Conservation (phyloP, 768 basidiomycete species). For the Pulveroboletus ravenelii region DNA sequence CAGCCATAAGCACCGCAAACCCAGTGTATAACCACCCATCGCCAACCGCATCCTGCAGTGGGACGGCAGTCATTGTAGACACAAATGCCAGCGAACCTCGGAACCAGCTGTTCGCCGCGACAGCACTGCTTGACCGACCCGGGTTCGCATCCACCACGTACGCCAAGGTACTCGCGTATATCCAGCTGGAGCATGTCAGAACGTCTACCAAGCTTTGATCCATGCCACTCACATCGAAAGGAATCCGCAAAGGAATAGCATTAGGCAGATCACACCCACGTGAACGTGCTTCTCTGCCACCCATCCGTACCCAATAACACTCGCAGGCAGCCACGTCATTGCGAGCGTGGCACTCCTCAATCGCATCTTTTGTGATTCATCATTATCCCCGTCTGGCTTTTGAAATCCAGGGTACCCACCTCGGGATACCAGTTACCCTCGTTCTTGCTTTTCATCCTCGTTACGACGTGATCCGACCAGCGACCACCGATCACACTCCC, state of each 20-base stretch:
- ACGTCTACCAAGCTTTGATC: neutral
- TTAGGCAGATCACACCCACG: conserved; percentile 63
- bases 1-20: conserved; percentile 49
- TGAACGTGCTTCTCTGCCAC: conserved; percentile 56
- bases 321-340: conserved; percentile 51
- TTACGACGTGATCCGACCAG: conserved; percentile 51
- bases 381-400: neutral
- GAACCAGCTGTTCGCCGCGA: conserved; percentile 72
- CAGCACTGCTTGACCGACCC: conserved; percentile 72
- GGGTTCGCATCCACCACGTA: conserved; percentile 86
- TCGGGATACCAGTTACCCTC: conserved; percentile 57
- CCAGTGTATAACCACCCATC: conserved; percentile 80
- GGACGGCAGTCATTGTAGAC: conserved; percentile 67
- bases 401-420: conserved; percentile 34
- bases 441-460: conserved; percentile 38
- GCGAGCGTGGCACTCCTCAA: conserved; percentile 57
- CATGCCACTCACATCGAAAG: conserved; percentile 55
- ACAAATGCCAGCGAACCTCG: conserved; percentile 67
- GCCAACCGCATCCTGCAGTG: conserved; percentile 68
- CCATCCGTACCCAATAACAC: conserved; percentile 73
- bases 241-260: conserved; percentile 71
- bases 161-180: conserved; percentile 68
- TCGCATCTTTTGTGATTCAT: conserved; percentile 53
- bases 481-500: conserved; percentile 57
- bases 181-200: conserved; percentile 36